phyloP scores from a whole-genome alignment of 1,139 yeast species.

The Yamadazyma trypodendri region DNA sequence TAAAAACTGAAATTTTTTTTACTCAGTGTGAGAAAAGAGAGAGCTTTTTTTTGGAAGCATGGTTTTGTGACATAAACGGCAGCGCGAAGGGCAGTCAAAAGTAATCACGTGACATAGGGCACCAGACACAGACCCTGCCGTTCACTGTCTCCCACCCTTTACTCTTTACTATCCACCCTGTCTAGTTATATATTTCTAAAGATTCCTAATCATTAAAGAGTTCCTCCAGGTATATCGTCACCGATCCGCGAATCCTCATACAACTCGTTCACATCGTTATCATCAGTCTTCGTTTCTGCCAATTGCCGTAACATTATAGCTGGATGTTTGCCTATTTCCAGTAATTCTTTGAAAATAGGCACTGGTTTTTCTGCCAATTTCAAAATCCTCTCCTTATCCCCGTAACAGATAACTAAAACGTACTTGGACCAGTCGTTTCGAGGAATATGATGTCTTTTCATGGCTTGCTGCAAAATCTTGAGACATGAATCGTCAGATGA shows the following conservation, averaged over 20 bases:
- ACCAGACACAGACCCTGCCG: background rate
- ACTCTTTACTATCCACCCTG: no score
- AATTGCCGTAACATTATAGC: conserved; percentile 89
- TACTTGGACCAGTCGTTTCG: conserved; percentile 86
- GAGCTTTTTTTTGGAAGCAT: background rate
- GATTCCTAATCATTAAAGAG: no score
- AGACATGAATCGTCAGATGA: conserved; percentile 91
- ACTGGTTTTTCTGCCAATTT: conserved; percentile 89
- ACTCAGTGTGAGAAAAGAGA: conserved; percentile 1
- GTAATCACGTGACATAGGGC: no score
- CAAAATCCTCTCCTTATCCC: conserved; percentile 82
- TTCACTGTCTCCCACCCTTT: no score
- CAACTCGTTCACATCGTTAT: conserved; percentile 33
- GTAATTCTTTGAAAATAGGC: conserved; percentile 80
- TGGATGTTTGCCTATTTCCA: conserved; percentile 85
- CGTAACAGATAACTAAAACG: conserved; percentile 86
- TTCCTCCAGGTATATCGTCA: conserved; percentile 57
- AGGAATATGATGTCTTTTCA: conserved; percentile 79
- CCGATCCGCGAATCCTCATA: conserved; percentile 47
- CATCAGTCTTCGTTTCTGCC: conserved; percentile 39
- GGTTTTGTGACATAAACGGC: no score
- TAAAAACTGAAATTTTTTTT: conserved; percentile 14
- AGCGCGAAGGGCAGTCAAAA: no score
- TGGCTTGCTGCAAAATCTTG: conserved; percentile 84
- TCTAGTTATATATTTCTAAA: no score